These are phyloP conservation scores for Tetradesmus obliquus DNA, from an alignment of 139 green algal species.

Conservation along the genomic window DNA sequence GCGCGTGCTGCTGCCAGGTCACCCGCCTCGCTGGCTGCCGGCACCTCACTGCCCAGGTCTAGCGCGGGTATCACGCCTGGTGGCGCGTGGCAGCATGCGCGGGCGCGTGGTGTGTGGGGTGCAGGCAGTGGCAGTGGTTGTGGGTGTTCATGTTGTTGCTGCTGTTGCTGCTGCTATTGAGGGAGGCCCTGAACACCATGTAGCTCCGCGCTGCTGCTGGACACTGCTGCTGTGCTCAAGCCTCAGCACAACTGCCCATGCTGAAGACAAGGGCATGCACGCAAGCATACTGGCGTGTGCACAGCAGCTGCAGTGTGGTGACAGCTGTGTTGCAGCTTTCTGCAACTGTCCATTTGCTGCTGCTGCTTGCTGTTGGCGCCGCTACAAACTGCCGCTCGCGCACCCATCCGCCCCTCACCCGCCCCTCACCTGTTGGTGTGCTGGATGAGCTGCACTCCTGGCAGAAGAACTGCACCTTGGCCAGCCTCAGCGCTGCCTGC, in stretches of 20 bases:
- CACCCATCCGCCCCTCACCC: background rate
- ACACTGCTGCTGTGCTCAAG: no score
- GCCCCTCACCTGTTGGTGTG: conserved; percentile 49
- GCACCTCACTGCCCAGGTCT: conserved; percentile 45
- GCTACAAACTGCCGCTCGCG: background rate
- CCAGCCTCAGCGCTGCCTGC: conserved; percentile 53
- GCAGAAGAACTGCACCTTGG: conserved; percentile 27
- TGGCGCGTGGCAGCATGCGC: background rate
- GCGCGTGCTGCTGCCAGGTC: conserved; percentile 45
- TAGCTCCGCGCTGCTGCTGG: no score
- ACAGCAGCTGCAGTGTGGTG: background rate
- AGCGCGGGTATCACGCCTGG: conserved; percentile 49
- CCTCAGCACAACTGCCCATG: no score
- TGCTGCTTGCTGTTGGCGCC: background rate
- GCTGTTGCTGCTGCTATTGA: background rate
- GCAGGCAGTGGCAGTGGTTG: background rate
- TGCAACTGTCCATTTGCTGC: no score
- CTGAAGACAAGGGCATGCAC: no score
- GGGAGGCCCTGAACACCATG: background rate
- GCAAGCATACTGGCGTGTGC: no score
- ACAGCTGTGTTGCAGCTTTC: background rate
- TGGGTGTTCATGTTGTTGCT: background rate
- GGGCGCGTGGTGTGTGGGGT: no score
- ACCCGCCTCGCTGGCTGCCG: conserved; percentile 29
- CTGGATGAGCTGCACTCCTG: conserved; percentile 46